Base-by-base conservation (phyloP, 352 stramenopile species). In the Phytophthora pluvialis region DNA sequence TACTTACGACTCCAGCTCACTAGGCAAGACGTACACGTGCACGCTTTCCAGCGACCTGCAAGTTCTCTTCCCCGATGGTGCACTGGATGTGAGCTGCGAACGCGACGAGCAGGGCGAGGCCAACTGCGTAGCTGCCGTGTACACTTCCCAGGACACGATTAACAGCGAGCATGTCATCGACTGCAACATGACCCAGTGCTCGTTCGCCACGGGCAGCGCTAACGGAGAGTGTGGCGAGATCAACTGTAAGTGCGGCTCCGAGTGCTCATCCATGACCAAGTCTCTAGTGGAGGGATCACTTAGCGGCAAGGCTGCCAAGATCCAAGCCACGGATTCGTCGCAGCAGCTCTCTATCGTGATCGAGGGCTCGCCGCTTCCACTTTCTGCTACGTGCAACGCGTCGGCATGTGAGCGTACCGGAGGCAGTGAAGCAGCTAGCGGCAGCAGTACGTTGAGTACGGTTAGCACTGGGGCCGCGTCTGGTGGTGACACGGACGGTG, bases 11-110 rank as follows among this genome's bases (percentile, higher is more conserved):
- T 63, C 76, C 8, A 49, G 42, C 5, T 73, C 74, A 11, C 25
- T 62, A 10, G 39, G 48, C 50, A 94, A 91, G 70, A 89, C 83
- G 32, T 94, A 94, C 70, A 72, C 72, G 26, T 94, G 85, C 54
- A 46, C 45, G 12, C 52, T 94, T 21, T 80, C 81, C 28, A 61
- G 59, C 5, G 59, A 63, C 8, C 67, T 94, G 6, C 74, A 91
- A 60, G 55, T 64, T 36, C 62, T 94, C 12, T 90, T 94, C 47
- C 48, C 70, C 0, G 83, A 90, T 61, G 83, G 85, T 44, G 81
- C 81, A 1, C 38, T 94, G 28, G 80, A 80, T 36, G 71, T 94
- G 16, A 64, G 51, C 12, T 93, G 85, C 60, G 69, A 90, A 47
- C 76, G 75, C 39, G 53, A 71, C 15, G 61, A 55, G n/a, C 18